Base-by-base conservation (phyloP, 2,329 filamentous ascomycete genomes). In the Geosmithia flava region DNA sequence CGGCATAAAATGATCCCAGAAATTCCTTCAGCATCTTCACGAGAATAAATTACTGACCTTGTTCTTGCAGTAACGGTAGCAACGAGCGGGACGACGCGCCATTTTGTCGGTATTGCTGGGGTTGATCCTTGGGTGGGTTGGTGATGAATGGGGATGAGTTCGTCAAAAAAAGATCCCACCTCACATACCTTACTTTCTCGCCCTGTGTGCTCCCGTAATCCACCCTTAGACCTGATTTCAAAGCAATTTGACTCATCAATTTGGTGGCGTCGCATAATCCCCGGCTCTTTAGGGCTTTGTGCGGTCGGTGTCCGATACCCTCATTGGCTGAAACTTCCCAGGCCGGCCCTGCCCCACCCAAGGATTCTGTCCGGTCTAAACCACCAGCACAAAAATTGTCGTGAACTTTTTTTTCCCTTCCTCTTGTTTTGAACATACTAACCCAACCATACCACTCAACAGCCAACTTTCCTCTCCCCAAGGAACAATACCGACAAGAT, bases 51-150 rank as follows among this genome's bases (percentile, higher is more conserved):
- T 55, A 73, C 85, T 75, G 70, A 95, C 89, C 89, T 96, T 96
- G 85, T 97, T 98, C 88, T 98, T 98, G 90, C 93, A 98, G 87
- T 98, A 98, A 70, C 93, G 85, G 83, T 95, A 98, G 80, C 93
- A 98, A 80, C 93, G 87, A 69, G 93, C 93, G 69, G 93, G 93
- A 86, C 93, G 89, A 76, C 93, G 89, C 69, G 93, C 93, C 93
- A 98, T 98, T 80, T 84, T 90, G 84, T 83, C 80, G 74, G 78
- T 48, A 74, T 80, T 74, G 65, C 59, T 59, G 47, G 42, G n/a
- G 44, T 44, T 60, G 57, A 60, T 54, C 53, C 49, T 52, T 56
- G 56, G 55, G 56, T 67, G 63, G 59, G 62, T 56, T 63, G 63
- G 55, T 64, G 60, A 62, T 56, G 58, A 59, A 54, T 56, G 56